These are phyloP conservation scores for Ophiocordyceps robertsii DNA, from an alignment of 2,329 filamentous ascomycete species.

Conservation along the genomic window DNA sequence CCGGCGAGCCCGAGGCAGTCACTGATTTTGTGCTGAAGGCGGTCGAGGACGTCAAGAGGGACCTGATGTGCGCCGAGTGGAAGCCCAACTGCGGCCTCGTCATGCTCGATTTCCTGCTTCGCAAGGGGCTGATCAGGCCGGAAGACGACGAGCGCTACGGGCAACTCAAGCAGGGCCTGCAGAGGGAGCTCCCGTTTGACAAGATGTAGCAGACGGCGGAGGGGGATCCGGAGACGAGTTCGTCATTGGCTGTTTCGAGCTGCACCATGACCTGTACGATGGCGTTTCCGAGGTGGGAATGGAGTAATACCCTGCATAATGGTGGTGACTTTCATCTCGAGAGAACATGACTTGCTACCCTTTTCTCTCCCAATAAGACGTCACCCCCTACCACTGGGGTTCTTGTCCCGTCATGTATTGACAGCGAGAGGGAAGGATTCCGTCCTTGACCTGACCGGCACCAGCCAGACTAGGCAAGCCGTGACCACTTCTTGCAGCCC, in stretches of 20 bases:
- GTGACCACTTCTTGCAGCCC: too few relatives aligned
- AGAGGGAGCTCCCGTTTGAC: constrained; percentile 13
- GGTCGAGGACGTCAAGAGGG: constrained; percentile 15
- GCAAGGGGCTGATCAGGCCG: constrained; percentile 13
- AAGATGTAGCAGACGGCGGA: constrained; percentile 1
- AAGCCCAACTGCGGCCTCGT: constrained; percentile 26
- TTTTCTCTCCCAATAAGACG: too few relatives aligned
- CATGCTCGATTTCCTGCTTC: constrained; percentile 23
- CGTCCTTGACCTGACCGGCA: too few relatives aligned
- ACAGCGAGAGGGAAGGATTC: too few relatives aligned
- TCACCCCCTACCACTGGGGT: too few relatives aligned
- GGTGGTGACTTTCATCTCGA: not conserved
- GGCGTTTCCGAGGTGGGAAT: not conserved
- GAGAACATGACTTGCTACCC: too few relatives aligned
- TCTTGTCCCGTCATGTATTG: too few relatives aligned
- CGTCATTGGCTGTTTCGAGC: not conserved
- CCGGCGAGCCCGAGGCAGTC: constrained; percentile 13
- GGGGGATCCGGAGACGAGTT: not conserved
- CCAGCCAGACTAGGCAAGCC: too few relatives aligned
- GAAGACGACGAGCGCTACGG: constrained; percentile 10
- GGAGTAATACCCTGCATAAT: not conserved
- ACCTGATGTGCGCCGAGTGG: constrained; percentile 14
- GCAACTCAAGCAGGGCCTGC: constrained; percentile 10
- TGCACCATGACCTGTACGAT: not conserved
- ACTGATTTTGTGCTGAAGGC: constrained; percentile 14